phyloP scores from a whole-genome alignment of 768 basidiomycete genomes.

The Tricholoma sp. region DNA sequence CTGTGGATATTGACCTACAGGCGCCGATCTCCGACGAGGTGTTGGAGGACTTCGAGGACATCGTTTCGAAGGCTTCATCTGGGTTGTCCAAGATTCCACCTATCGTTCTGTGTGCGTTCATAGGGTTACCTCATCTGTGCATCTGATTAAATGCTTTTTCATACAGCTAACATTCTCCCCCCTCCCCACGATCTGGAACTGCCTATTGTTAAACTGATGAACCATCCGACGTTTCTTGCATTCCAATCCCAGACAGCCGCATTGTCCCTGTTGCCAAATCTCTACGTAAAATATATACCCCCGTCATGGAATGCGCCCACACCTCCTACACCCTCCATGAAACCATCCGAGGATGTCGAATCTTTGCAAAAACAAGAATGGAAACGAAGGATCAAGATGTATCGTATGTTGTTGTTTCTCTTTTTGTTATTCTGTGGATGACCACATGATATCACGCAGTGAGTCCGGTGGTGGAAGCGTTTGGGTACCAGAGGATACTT shows the following conservation, averaged over 20 bases:
- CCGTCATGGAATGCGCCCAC: conserved; percentile 67
- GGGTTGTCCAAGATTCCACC: conserved; percentile 42
- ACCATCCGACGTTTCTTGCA: conserved; percentile 64
- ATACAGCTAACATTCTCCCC: conserved; percentile 69
- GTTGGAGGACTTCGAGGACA: conserved; percentile 64
- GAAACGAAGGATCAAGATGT: conserved; percentile 78
- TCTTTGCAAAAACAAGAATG: conserved; percentile 56
- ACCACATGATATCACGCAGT: conserved; percentile 38
- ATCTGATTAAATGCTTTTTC: conserved; percentile 4
- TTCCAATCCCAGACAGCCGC: conserved; percentile 71
- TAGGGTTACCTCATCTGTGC: not conserved
- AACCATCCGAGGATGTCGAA: conserved; percentile 32
- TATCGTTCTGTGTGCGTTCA: conserved; percentile 61
- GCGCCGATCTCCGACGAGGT: conserved; percentile 48
- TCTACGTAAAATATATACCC: conserved; percentile 71
- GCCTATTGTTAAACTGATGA: conserved; percentile 76
- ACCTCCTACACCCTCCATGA: conserved; percentile 39
- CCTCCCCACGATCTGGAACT: conserved; percentile 68
- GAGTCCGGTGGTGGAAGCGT: conserved; percentile 78
- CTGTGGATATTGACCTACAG: conserved; percentile 69
- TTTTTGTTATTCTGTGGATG: not conserved
- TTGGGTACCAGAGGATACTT: conserved; percentile 77
- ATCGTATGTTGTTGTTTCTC: conserved; percentile 48
- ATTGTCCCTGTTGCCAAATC: conserved; percentile 68
- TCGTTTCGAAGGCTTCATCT: conserved; percentile 57